Conservation (phyloP, 1,139 yeast species). For the Spathaspora jeffriesii region DNA sequence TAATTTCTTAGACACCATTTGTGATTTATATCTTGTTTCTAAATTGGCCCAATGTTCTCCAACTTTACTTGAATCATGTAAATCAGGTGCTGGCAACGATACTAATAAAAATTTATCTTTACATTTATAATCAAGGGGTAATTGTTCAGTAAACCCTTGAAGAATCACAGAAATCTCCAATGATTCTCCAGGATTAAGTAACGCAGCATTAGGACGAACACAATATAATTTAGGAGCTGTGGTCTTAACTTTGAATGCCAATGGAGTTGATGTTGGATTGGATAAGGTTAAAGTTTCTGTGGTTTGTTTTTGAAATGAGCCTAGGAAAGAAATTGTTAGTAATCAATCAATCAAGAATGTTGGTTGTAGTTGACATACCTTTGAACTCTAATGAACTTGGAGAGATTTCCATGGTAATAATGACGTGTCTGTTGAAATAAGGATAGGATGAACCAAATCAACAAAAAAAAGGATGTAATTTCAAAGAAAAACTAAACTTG, state of each 20-base stretch:
- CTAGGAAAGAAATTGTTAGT: constrained; percentile 21
- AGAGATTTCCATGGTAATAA: constrained; percentile 54
- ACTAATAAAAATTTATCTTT: constrained; percentile 93
- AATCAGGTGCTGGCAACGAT: constrained; percentile 71
- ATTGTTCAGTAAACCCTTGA: constrained; percentile 80
- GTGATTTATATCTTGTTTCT: constrained; percentile 61
- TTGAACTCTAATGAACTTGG: constrained; percentile 68
- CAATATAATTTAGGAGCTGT: constrained; percentile 97
- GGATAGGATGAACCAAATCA: neutral
- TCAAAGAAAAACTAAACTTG: neutral
- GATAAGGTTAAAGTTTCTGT: constrained; percentile 69
- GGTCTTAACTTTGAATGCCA: constrained; percentile 96
- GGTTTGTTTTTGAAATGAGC: constrained; percentile 73
- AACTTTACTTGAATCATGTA: constrained; percentile 56
- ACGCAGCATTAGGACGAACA: constrained; percentile 93
- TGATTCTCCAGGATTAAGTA: constrained; percentile 72
- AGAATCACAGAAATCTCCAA: constrained; percentile 79
- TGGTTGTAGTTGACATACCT: constrained; percentile 49
- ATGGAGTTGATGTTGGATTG: constrained; percentile 61
- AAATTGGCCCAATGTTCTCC: constrained; percentile 73
- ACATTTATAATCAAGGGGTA: constrained; percentile 71
- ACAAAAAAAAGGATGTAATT: neutral
- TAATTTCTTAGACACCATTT: constrained; percentile 72
- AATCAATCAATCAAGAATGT: neutral
- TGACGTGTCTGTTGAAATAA: neutral